Evolutionary conservation across 2,329 filamentous ascomycete genomes (phyloP), one percentile per base, ranked within the genome.

Genomic region (Penicillium capsulatum): DNA sequence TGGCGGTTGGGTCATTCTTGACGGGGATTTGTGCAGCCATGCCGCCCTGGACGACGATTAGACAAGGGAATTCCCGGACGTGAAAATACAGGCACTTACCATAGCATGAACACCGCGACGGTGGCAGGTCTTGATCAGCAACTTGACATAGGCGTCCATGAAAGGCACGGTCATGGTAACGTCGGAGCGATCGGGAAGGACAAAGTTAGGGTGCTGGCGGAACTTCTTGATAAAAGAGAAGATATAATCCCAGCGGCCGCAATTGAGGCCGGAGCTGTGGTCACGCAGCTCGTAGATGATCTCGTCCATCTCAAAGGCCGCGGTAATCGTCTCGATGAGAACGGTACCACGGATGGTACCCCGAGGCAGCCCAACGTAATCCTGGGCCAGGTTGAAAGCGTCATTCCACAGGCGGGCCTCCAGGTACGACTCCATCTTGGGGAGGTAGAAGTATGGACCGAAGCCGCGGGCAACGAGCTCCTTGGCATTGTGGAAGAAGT

Each of bases 211-310:
- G 75, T 96, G 92, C 61, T 95, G 81, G 64, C 92, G 87, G 84
- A 97, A 95, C 70, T 94, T 95, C 80, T 98, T 98, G 76, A 98
- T 97, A 63, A 91, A 88, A 67, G 85, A 92, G 78, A 98, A 98
- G 72, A 98, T 97, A 77, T 98, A 98, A 66, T 98, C 92, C 92
- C 92, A 98, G 55, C 92, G 85, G 51, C 92, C 92, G 70, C 92
- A 97, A 81, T 98, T 98, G 61, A 98, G 80, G 33, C 92, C 92
- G 5, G 91, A 85, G 66, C 84, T 91, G 76, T 98, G 92, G 64
- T 97, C 91, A 45, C 92, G 85, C 54, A 98, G 83, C 74, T 97
- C 92, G 69, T 96, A 98, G 71, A 98, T 97, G 70, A 98, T 97
- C 81, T 98, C 92, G 59, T 98, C 92, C 92, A 98, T 98, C 77